Evolutionary conservation across 139 green algal genomes (phyloP), one percentile per base, ranked within the genome.

Genomic region (Chlamydomonas schloesseri): DNA sequence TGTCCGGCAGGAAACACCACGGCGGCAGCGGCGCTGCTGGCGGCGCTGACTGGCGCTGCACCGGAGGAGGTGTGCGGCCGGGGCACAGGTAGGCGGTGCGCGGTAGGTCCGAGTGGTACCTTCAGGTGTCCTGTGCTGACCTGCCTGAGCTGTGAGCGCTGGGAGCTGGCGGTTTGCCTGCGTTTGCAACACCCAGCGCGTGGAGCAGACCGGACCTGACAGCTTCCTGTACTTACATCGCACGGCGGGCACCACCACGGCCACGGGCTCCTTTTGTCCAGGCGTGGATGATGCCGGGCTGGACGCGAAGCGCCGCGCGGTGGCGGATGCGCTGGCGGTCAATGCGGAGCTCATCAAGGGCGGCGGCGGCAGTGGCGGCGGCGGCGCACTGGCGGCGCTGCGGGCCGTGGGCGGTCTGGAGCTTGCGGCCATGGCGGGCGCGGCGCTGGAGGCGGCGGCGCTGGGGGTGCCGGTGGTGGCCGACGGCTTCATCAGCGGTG

Each of bases 1-100:
- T 60, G 55, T 60, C 55, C 10, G 24, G 42, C 71, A 77, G 71
- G 72, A 74, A 94, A 94, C 87, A 94, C 91, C 3, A 93, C 91
- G 0, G 55, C 85, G 4, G 90, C 90, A 1, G 87, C 91, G 3
- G 72, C 72, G 72, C 72, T 79, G 47, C 29, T 79, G 72, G 72
- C 72, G 29, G 72, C 72, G 72, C 72, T 94, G 11, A 93, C 80
- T 0, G 79, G 88, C 11, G 67, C 77, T 20, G 42, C 68, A 0
- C 73, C 91, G 0, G 79, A 89, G 42, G 81, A 83, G 1, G 84
- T 91, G 28, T 90, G 73, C 69, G 91, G 90, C 3, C 71, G 83
- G 0, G 91, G 91, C 18, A 91, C 89, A 79, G 74, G 74, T 82
- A 23, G 21, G 65, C 20, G 33, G 24, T 31, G 9, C n/a, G n/a